These are phyloP conservation scores for Eremochloa ophiuroides DNA, from an alignment of 176 grass and related monocot genomes.

Conservation along the genomic window DNA sequence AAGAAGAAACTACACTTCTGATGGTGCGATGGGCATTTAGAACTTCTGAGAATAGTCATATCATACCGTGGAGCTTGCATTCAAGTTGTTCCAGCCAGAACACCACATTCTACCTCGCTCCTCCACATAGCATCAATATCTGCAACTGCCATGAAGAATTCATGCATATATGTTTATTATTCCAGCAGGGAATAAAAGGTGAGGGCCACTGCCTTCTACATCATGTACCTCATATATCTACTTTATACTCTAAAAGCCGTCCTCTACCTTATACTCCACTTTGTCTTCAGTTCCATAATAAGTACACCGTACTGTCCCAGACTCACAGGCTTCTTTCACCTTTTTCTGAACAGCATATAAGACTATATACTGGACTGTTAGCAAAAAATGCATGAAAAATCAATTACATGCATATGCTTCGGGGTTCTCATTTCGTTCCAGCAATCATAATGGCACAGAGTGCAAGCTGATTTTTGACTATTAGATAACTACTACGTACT, in stretches of 20 bases:
- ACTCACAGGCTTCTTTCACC: neutral
- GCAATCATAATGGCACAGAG: neutral
- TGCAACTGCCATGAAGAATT: conserved; percentile 24
- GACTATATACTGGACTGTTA: conserved; percentile 4
- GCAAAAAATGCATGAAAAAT: neutral
- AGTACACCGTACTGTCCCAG: conserved; percentile 5
- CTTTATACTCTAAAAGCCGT: neutral
- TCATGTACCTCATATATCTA: conserved; percentile 10
- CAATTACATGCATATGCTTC: neutral
- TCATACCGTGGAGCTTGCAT: neutral
- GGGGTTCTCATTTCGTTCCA: neutral
- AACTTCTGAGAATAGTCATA: neutral
- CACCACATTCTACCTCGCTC: conserved; percentile 10
- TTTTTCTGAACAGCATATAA: conserved; percentile 7
- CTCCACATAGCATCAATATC: conserved; percentile 17
- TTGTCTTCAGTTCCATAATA: conserved; percentile 10
- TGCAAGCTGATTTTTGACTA: conserved; percentile 1
- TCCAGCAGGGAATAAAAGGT: conserved; percentile 30
- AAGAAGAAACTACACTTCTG: conserved; percentile 15
- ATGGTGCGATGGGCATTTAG: neutral
- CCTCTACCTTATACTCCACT: neutral
- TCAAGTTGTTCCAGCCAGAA: conserved; percentile 3
- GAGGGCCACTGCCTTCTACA: conserved; percentile 10
- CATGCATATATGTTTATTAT: conserved; percentile 12
- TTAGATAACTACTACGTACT: conserved; percentile 15